phyloP scores from a whole-genome alignment of 164 flowering plant species.

The Piper longum region DNA sequence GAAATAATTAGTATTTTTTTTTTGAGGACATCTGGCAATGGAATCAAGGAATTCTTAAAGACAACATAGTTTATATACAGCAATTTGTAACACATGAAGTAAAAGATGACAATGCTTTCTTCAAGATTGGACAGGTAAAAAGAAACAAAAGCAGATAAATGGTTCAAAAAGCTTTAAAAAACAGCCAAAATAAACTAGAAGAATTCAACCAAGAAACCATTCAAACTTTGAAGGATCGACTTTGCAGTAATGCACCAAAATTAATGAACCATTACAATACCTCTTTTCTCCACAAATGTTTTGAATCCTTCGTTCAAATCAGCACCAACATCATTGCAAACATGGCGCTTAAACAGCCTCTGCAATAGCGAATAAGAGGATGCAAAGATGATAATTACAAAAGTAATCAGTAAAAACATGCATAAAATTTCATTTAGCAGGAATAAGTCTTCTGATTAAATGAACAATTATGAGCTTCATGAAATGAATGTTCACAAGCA shows the following conservation, averaged over 20 bases:
- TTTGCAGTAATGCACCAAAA: background rate
- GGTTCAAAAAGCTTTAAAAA: background rate
- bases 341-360: slow-evolving; percentile 87
- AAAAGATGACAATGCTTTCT: no score
- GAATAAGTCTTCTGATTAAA: background rate
- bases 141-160: background rate
- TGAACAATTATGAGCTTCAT: no score
- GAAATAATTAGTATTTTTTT: background rate
- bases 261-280: slow-evolving; percentile 15
- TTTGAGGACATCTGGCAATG: background rate
- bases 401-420: background rate
- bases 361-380: slow-evolving; percentile 10
- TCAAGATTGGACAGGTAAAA: background rate
- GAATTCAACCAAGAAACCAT: background rate
- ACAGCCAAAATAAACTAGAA: background rate
- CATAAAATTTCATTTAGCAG: background rate
- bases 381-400: background rate
- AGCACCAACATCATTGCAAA: slow-evolving; percentile 74
- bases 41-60: no score
- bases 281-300: slow-evolving; percentile 61
- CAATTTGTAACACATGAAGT: no score
- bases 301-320: slow-evolving; percentile 89
- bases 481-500: no score
- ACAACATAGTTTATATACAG: no score
- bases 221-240: background rate